phyloP scores from a whole-genome alignment of 2,329 filamentous ascomycete species.

The Pezicula rhizophila region DNA sequence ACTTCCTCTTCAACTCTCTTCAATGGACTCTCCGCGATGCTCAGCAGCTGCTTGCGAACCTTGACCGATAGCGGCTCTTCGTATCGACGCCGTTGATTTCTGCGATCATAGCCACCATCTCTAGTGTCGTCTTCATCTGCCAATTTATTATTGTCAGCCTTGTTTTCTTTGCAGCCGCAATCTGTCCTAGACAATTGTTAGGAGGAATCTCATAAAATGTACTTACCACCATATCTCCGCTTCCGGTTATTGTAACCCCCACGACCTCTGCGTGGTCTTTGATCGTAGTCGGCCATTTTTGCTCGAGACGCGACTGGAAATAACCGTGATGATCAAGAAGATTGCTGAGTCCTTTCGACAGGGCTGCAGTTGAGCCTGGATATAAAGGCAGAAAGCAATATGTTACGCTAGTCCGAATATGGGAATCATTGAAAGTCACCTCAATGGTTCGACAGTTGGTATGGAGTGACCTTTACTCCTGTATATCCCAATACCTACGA shows the following conservation, averaged over 20 bases:
- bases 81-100: slow-evolving; percentile 66
- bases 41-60: slow-evolving; percentile 71
- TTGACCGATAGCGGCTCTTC: slow-evolving; percentile 67
- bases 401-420: too few relatives aligned
- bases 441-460: too few relatives aligned
- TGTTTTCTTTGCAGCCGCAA: slow-evolving; percentile 4
- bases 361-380: not conserved
- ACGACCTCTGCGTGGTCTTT: slow-evolving; percentile 24
- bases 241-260: slow-evolving; percentile 61
- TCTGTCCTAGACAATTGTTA: not conserved
- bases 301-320: slow-evolving; percentile 1
- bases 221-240: slow-evolving; percentile 69
- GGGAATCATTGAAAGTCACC: too few relatives aligned
- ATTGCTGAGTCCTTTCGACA: not conserved
- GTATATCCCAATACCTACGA: too few relatives aligned
- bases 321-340: not conserved
- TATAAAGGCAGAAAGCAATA: slow-evolving; percentile 2
- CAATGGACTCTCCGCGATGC: slow-evolving; percentile 75
- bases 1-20: slow-evolving; percentile 76
- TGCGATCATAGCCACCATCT: slow-evolving; percentile 49
- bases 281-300: slow-evolving; percentile 47
- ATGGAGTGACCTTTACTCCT: too few relatives aligned
- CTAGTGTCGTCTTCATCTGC: slow-evolving; percentile 63
- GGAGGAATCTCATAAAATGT: slow-evolving; percentile 13
- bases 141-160: slow-evolving; percentile 18